A percentile compares a stretch with the other conserved stretches of the same genome.
Conservation (phyloP, 805 yeast species). For the Ogataea haglerorum region DNA sequence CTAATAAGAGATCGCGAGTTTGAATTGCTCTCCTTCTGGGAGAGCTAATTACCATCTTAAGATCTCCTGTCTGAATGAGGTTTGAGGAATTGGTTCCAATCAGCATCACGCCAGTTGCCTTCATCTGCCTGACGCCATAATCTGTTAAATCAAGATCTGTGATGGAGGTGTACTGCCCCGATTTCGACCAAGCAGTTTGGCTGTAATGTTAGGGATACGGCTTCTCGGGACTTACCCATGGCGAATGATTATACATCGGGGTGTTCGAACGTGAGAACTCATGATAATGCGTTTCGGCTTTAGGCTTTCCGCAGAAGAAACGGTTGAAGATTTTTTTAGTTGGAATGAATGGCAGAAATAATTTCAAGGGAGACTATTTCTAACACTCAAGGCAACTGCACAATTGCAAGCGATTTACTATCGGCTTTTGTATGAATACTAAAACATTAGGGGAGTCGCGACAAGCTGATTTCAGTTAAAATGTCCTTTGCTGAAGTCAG, state of each 20-base stretch:
- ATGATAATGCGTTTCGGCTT: not conserved
- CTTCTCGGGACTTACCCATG: slow-evolving; percentile 46
- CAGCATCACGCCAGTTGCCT: slow-evolving; percentile 65
- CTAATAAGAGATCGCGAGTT: slow-evolving; percentile 65
- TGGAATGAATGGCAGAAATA: too few species aligned
- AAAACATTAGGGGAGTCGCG: too few species aligned
- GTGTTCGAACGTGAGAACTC: slow-evolving; percentile 34
- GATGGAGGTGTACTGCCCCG: slow-evolving; percentile 86
- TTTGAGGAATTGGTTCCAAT: slow-evolving; percentile 52
- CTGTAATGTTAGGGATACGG: slow-evolving; percentile 21
- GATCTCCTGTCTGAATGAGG: slow-evolving; percentile 58
- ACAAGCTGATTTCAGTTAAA: too few species aligned
- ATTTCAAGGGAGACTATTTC: too few species aligned
- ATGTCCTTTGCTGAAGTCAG: too few species aligned
- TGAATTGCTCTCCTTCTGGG: slow-evolving; percentile 79
- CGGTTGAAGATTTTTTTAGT: too few species aligned
- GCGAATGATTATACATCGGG: slow-evolving; percentile 69
- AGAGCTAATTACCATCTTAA: slow-evolving; percentile 68
- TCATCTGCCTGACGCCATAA: slow-evolving; percentile 75
- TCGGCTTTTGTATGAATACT: too few species aligned
- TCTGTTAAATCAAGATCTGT: slow-evolving; percentile 80
- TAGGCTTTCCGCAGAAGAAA: too few species aligned
- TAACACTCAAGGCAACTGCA: too few species aligned
- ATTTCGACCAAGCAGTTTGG: slow-evolving; percentile 93
- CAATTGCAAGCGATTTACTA: too few species aligned